Base-by-base conservation (phyloP, 2,329 filamentous ascomycete genomes). In the Arthrobotrys iridis region DNA sequence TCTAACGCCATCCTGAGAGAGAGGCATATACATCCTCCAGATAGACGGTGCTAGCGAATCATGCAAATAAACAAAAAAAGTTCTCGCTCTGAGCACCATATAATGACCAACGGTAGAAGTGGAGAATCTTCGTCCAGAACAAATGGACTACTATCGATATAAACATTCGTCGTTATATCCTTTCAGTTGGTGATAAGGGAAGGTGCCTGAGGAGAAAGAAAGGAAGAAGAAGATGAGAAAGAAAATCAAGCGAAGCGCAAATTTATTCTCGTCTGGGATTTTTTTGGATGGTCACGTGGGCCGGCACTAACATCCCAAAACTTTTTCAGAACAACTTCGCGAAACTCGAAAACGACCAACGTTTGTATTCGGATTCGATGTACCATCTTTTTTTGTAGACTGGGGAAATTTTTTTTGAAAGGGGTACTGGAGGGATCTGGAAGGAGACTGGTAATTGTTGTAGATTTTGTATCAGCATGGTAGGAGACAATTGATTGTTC, bases 161-260 rank as follows among this genome's bases (percentile, higher is more conserved):
- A 73, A 63, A 67, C 59, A 30, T 26, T n/a, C 28, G 18, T 64
- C 40, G 68, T 74, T 74, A 65, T 71, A 71, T 76, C 72, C 65
- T 76, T n/a, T 71, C 65, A 63, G 64, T 68, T 76, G 72, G 72
- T 76, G 72, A 76, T 76, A 76, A 76, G 72, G 72, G 65, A 70
- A 76, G 65, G 41, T 70, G 64, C 72, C 59, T 70, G 65, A 76
- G 52, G 72, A 66, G 52, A 70, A 48, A 35, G 50, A 43, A 41
- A 65, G 22, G 37, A 46, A 48, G 30, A 58, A n/a, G 57, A 48
- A 67, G 57, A 50, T 28, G 48, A 55, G 48, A 55, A 55, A 55
- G 52, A 73, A 59, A 46, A 59, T 37, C 15, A 55, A 55, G 48
- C 48, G 48, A 55, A 37, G 26, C 58, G 46, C 66, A 46, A 71